Conservation (phyloP, 2,329 filamentous ascomycete species). For the Pseudogymnoascus verrucosus region DNA sequence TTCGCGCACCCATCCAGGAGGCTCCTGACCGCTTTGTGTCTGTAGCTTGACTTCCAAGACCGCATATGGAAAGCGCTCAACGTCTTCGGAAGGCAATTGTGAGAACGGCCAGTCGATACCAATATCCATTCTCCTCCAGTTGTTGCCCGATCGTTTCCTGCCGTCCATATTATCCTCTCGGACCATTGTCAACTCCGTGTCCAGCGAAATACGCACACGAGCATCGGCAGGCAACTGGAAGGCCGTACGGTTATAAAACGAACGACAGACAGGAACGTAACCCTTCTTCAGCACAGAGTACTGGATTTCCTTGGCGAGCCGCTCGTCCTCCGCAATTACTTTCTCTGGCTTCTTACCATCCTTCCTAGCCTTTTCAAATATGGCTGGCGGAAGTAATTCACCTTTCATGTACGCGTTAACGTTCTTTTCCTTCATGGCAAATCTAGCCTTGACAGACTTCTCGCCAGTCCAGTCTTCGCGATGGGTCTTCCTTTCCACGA, state of each 20-base stretch:
- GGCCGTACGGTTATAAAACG: conserved; percentile 96
- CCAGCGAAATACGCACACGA: conserved; percentile 89
- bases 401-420: conserved; percentile 86
- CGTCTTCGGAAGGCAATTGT: conserved; percentile 75
- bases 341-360: conserved; percentile 91
- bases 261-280: conserved; percentile 82
- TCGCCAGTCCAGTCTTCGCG: conserved; percentile 98
- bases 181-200: conserved; percentile 91
- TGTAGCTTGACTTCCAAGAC: conserved; percentile 96
- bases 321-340: conserved; percentile 84
- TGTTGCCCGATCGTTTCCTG: conserved; percentile 64
- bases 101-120: conserved; percentile 93
- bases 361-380: conserved; percentile 95
- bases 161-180: conserved; percentile 94
- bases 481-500: conserved; percentile 96
- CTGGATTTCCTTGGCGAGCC: conserved; percentile 84
- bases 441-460: conserved; percentile 96
- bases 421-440: conserved; percentile 93
- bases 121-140: conserved; percentile 96
- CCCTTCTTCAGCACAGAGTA: conserved; percentile 84
- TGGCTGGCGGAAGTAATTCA: conserved; percentile 71
- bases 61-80: conserved; percentile 90
- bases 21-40: conserved; percentile 89
- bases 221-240: conserved; percentile 97
- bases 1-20: conserved; percentile 93